Percentiles rank a stretch among this genome's conserved stretches.
Conservation (phyloP, 2,329 filamentous ascomycete species). For the Penicillium hesseltinei region DNA sequence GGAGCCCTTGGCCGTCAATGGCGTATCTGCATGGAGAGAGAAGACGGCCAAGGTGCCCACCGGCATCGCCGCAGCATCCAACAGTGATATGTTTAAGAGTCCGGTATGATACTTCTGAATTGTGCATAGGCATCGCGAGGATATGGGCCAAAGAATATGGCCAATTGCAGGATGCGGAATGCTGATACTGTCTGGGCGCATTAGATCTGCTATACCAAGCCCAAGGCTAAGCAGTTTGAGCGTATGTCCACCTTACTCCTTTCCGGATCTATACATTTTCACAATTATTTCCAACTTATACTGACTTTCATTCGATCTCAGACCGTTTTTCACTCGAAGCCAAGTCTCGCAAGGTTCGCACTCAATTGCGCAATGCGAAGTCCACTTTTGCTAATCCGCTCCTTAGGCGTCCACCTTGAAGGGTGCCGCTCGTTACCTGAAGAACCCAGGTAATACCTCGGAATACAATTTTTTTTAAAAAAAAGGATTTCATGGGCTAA, state of each 20-base stretch:
- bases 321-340: conserved; percentile 63
- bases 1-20: conserved; percentile 60
- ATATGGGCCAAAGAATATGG: not conserved
- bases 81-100: conserved; percentile 81
- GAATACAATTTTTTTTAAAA: not conserved
- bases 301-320: conserved; percentile 11
- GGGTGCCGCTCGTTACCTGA: conserved; percentile 73
- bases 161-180: not conserved
- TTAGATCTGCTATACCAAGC: conserved; percentile 56
- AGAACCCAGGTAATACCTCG: conserved; percentile 59
- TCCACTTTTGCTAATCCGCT: not conserved
- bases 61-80: conserved; percentile 72
- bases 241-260: conserved; percentile 55
- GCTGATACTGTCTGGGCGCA: conserved; percentile 18
- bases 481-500: not conserved
- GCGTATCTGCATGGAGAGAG: conserved; percentile 65
- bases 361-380: not conserved
- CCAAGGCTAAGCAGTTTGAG: conserved; percentile 79
- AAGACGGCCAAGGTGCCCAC: conserved; percentile 69
- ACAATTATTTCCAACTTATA: not conserved
- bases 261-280: not conserved
- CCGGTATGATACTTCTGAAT: conserved; percentile 51
- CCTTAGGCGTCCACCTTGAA: conserved; percentile 70
- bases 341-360: conserved; percentile 45
- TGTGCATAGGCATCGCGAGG: not conserved